Evolutionary conservation across 2,329 filamentous ascomycete genomes (phyloP), one percentile per base, ranked within the genome.

Genomic region (Aureobasidium musti): DNA sequence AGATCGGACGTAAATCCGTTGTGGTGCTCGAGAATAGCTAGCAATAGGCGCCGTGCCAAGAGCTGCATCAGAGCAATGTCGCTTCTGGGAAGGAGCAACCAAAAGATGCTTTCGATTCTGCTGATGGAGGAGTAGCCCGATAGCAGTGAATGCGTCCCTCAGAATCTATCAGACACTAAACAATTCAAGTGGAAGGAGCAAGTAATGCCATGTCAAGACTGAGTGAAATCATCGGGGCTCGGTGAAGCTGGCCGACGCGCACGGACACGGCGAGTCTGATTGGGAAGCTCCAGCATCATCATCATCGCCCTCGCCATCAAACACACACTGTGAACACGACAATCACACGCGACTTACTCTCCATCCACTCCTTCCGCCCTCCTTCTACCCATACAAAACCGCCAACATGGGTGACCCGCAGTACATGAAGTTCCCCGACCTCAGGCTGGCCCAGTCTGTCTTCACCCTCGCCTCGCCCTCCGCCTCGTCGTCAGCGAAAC

Each of bases 381-480:
- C 39, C 8, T 3, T 21, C 30, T 21, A n/a, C 28, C 10, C 57
- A 54, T 41, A 7, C 28, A 50, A 26, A 2, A 50, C 43, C 50
- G 52, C 70, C 72, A 79, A 68, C 76, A 86, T 81, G 82, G 92
- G 91, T 76, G 91, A 95, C 80, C 90, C 90, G 72, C 91, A 92
- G 79, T 93, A 93, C 81, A 89, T 90, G 74, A 91, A 91, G 80
- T 94, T 90, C 82, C 91, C 91, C 69, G 83, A 92, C 79, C 87
- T 95, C 77, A 86, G 90, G 72, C 85, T 96, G 74, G 86, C 90
- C 69, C 91, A 95, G 82, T 88, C 92, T 77, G 91, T 95, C 80
- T 95, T 95, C 82, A 89, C 89, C 76, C 85, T 95, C 81, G 92
- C 90, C 76, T 93, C 93, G 79, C 87, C 90, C 72, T 89, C 90